phyloP scores from a whole-genome alignment of 2,329 filamentous ascomycete species.

The Boeremia lycopersici region DNA sequence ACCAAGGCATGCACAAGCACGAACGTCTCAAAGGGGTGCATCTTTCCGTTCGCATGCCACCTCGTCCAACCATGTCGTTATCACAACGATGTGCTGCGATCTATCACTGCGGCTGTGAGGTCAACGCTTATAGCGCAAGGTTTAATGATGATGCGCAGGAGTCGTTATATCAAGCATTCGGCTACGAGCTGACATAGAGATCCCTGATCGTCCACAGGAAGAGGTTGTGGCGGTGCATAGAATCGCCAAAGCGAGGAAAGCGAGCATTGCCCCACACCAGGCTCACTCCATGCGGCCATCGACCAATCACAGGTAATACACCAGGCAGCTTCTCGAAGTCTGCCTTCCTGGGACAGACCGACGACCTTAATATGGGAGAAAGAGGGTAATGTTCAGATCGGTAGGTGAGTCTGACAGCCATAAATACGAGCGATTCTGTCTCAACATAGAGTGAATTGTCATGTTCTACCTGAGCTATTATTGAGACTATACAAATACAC shows the following conservation, averaged over 20 bases:
- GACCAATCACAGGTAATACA: not conserved
- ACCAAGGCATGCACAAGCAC: conserved; percentile 2
- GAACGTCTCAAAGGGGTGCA: not conserved
- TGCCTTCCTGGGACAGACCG: not conserved
- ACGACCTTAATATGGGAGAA: not conserved
- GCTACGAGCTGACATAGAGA: not conserved
- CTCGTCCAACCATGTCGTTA: no score
- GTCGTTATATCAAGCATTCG: not conserved
- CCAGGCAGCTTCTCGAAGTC: not conserved
- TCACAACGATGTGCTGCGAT: not conserved
- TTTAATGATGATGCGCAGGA: not conserved
- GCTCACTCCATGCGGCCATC: not conserved
- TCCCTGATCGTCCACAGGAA: not conserved
- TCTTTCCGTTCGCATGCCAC: not conserved
- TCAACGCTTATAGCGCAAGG: not conserved
- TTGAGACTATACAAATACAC: no score
- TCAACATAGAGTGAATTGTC: not conserved
- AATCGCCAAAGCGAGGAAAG: not conserved
- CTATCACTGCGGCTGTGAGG: no score
- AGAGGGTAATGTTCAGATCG: not conserved
- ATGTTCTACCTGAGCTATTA: no score
- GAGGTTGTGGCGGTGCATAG: conserved; percentile 2
- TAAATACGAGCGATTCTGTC: not conserved
- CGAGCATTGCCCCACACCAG: conserved; percentile 1
- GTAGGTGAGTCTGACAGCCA: not conserved